These are phyloP conservation scores for Takashimella tepidaria DNA, from an alignment of 1,284 basidiomycete species.

Conservation along the genomic window DNA sequence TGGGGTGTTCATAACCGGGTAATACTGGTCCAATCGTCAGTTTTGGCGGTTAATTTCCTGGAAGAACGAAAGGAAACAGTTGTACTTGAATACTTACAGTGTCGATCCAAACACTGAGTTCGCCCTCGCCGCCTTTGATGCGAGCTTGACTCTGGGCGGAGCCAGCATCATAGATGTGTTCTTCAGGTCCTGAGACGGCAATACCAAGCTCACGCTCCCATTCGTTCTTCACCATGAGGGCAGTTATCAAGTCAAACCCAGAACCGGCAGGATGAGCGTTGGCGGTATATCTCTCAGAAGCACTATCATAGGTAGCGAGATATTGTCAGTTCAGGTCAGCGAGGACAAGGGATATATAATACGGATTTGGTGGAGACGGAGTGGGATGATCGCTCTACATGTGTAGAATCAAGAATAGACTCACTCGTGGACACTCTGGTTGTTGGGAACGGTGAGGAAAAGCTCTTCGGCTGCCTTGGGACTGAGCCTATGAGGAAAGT, in stretches of 20 bases:
- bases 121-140: constrained; percentile 26
- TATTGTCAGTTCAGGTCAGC: background rate
- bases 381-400: background rate
- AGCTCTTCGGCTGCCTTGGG: constrained; percentile 42
- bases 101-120: constrained; percentile 46
- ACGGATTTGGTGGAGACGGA: background rate
- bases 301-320: constrained; percentile 18
- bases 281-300: constrained; percentile 39
- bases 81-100: constrained; percentile 27
- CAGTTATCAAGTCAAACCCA: constrained; percentile 43
- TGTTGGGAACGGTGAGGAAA: constrained; percentile 41
- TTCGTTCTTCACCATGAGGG: constrained; percentile 44
- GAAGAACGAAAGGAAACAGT: too few relatives aligned
- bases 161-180: constrained; percentile 45
- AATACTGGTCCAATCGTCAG: constrained; percentile 58
- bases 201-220: constrained; percentile 46
- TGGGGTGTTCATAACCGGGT: constrained; percentile 73
- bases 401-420: constrained; percentile 10
- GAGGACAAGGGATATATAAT: constrained; percentile 1
- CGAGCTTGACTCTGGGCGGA: constrained; percentile 31
- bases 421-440: constrained; percentile 37
- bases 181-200: constrained; percentile 33
- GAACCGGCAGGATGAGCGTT: constrained; percentile 44
- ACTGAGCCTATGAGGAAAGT: constrained; percentile 10
- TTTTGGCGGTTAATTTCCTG: background rate